Percentiles rank a stretch among this genome's conserved stretches.
These are phyloP conservation scores for Vitis hybrid DNA, from an alignment of 177 flowering plant genomes.

Conservation along the genomic window DNA sequence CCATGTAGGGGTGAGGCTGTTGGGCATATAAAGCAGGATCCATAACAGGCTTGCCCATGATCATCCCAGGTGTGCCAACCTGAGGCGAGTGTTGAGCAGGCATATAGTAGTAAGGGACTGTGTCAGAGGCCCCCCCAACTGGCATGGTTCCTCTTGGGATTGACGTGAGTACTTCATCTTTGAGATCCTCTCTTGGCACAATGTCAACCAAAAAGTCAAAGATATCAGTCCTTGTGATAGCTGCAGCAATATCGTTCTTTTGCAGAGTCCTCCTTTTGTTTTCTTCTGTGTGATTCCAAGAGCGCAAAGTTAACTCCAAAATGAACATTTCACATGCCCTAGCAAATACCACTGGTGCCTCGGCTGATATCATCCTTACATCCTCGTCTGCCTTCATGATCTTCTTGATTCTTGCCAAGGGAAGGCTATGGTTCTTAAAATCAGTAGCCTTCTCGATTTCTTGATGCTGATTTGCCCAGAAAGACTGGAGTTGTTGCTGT, in stretches of 20 bases:
- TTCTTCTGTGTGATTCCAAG: constrained; percentile 62
- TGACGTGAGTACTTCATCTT: constrained; percentile 43
- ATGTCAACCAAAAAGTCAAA: constrained; percentile 59
- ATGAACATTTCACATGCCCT: constrained; percentile 67
- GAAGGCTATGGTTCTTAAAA: constrained; percentile 60
- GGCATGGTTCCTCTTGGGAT: constrained; percentile 41
- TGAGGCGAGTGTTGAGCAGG: constrained; percentile 41
- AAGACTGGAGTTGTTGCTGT: constrained; percentile 44
- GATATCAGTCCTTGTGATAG: constrained; percentile 53
- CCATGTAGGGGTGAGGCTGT: constrained; percentile 43
- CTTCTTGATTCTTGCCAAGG: constrained; percentile 61
- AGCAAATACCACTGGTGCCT: constrained; percentile 58
- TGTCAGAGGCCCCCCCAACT: constrained; percentile 32
- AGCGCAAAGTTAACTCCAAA: constrained; percentile 46
- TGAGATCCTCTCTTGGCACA: constrained; percentile 52
- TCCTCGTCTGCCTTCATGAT: constrained; percentile 66
- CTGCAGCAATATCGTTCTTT: constrained; percentile 57
- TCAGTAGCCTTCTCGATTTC: constrained; percentile 49
- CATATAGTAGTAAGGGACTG: constrained; percentile 36
- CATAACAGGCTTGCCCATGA: constrained; percentile 39
- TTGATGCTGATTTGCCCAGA: constrained; percentile 42
- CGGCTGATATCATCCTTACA: constrained; percentile 63
- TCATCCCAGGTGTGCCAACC: constrained; percentile 43
- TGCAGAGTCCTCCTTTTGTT: constrained; percentile 57
- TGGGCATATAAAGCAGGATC: constrained; percentile 40